Evolutionary conservation across 208 protist genomes (phyloP).

Genomic region (Naegleria fowleri): DNA sequence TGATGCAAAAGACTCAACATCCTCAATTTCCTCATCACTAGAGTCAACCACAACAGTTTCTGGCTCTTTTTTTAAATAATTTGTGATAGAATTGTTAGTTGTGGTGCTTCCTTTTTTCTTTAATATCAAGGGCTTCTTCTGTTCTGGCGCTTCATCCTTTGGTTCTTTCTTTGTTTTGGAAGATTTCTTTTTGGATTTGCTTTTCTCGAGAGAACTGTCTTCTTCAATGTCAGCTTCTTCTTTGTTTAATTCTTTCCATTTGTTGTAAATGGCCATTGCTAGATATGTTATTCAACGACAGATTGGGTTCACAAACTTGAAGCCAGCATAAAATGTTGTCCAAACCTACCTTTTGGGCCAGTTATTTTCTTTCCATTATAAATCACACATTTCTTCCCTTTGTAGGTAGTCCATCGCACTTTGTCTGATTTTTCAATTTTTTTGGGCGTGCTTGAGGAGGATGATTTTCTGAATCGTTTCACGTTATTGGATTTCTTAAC

Average conservation of each 20-base stretch:
- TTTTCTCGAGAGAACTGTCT: neutral
- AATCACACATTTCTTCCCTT: neutral
- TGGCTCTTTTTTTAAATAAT: neutral
- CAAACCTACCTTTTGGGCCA: neutral
- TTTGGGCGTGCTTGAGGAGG: neutral
- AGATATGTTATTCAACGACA: too few species aligned
- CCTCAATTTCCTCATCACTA: neutral
- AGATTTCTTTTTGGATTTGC: neutral
- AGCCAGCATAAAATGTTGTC: too few species aligned
- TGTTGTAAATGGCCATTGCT: neutral
- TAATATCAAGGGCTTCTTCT: neutral
- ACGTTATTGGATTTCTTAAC: neutral
- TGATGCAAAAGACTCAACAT: neutral
- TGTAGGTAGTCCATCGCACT: neutral
- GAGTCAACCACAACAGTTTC: neutral
- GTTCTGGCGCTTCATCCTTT: neutral
- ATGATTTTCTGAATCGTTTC: neutral
- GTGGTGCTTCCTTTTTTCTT: neutral
- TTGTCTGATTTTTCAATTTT: neutral
- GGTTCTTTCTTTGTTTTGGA: neutral
- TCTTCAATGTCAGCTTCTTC: neutral
- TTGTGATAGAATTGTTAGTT: neutral
- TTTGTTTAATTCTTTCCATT: neutral
- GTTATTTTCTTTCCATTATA: neutral
- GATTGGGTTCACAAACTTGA: too few species aligned